Evolutionary conservation across 192 early-diverging fungal species (phyloP), one percentile per base, ranked within the genome.

Genomic region (Backusella macrospora): DNA sequence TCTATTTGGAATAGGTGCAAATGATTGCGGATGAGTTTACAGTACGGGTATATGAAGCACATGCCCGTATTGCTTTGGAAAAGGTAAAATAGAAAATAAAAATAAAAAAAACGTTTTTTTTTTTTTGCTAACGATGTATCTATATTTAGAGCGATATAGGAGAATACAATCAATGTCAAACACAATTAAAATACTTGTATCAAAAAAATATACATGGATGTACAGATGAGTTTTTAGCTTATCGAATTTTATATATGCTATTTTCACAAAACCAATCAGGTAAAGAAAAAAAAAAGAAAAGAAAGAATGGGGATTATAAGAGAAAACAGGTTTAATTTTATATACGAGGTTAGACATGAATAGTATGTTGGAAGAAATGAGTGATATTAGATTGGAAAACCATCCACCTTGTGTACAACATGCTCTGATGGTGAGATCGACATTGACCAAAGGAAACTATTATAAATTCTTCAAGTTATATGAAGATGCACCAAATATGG

Each of bases 121-220:
- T 49, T 38, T 15, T 29, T 39, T 0, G 6, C 64, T 38, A n/a
- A n/a, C n/a, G n/a, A n/a, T 49, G 12, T 13, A 18, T 42, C 7
- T 42, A 7, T 7, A 21, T 42, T 3, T 76, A 94, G 90, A 86
- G 92, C 52, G 98, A 99, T 76, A 84, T 99, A 26, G 96, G 96
- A 75, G 98, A 99, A 85, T 99, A 91, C 83, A 99, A 99, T 79
- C 98, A 98, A 80, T 99, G 98, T 81, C 94, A 96, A 80, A 94
- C 93, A 0, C 96, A 98, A 74, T 83, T 99, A 23, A 96, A 94
- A 73, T 87, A 93, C 44, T 83, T 99, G 46, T 98, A 98, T 77
- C 76, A 85, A 59, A 79, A 88, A 65, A 85, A 89, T 39, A 75
- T 93, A 14, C 76, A 82, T n/a, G 96, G 95, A 42, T 80, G 90